Base-by-base conservation (phyloP, 306 rosid genomes). In the Vigna reflexopilosa region DNA sequence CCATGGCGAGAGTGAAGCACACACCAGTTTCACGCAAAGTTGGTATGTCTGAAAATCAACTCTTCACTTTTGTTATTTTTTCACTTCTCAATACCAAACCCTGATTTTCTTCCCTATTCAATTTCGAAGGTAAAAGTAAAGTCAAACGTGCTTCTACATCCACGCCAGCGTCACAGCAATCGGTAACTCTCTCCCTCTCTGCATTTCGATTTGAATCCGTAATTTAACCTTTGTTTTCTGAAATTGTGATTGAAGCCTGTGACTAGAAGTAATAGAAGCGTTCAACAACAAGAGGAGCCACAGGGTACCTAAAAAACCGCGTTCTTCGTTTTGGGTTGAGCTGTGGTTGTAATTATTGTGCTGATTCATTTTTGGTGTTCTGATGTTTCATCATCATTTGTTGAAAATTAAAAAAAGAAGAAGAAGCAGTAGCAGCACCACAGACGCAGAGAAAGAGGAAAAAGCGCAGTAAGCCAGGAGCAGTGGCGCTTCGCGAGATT, bases 401-500 rank as follows among this genome's bases (percentile, higher is more conserved):
- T 80, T 76, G 30, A 17, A 73, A 11, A 36, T 2, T 52, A 7
- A 0, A 58, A 14, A 28, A 8, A n/a, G 74, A 66, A 50, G 9
- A 7, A 40, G 13, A 2, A 42, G 47, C 2, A 42, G 47, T 0
- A 44, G 28, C 75, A 86, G 89, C 78, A 61, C 52, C 88, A 7
- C 44, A 6, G 50, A 34, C 83, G 55, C 73, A 48, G 64, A 72
- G 70, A 13, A 22, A 19, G 50, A 73, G 67, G 76, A 93, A 84
- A 71, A 85, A 65, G 70, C 87, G 87, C 4, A 19, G 3, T 82
- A 93, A 51, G 71, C 89, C 90, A 8, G 98, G 98, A 70, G 55
- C 89, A n/a, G 77, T 24, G 30, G 95, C 97, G 4, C 93, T 93
- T 61, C 90, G 90, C 13, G 92, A 93, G 90, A 93, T 93, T 84